These are phyloP conservation scores for Phlyctochytrium bullatum DNA, from an alignment of 192 early-diverging fungal species.

Conservation along the genomic window DNA sequence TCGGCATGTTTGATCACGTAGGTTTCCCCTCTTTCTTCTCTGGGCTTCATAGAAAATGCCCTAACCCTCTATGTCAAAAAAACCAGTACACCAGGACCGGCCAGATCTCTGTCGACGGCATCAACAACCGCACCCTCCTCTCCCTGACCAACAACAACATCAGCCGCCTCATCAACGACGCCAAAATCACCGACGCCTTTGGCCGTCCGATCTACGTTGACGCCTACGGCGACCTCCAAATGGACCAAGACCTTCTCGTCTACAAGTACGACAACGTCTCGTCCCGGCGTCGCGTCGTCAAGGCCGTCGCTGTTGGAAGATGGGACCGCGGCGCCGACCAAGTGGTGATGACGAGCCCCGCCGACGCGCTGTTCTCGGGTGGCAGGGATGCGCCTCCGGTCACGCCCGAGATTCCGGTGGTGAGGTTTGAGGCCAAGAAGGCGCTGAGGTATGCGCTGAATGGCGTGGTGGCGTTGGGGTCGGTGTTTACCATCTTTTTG, in stretches of 20 bases:
- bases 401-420: neutral
- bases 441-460: neutral
- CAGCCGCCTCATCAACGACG: conserved; percentile 1
- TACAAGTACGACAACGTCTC: neutral
- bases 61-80: neutral
- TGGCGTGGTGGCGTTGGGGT: neutral
- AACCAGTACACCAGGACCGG: neutral
- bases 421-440: neutral
- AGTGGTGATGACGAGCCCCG: neutral
- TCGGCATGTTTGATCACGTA: conserved; percentile 4
- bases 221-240: neutral
- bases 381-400: neutral
- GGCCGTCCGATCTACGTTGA: neutral
- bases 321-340: neutral
- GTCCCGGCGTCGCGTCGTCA: neutral
- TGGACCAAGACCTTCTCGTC: conserved; percentile 1
- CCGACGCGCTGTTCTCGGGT: neutral
- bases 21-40: neutral
- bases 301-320: neutral
- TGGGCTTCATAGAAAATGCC: neutral
- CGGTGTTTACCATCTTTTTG: conserved; percentile 1
- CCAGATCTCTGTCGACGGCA: neutral
- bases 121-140: neutral
- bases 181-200: neutral
- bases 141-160: neutral